Percentiles rank a stretch among this genome's conserved stretches.
These are phyloP conservation scores for Sphaerostilbella broomeana DNA, from an alignment of 2,329 filamentous ascomycete genomes.

Conservation along the genomic window DNA sequence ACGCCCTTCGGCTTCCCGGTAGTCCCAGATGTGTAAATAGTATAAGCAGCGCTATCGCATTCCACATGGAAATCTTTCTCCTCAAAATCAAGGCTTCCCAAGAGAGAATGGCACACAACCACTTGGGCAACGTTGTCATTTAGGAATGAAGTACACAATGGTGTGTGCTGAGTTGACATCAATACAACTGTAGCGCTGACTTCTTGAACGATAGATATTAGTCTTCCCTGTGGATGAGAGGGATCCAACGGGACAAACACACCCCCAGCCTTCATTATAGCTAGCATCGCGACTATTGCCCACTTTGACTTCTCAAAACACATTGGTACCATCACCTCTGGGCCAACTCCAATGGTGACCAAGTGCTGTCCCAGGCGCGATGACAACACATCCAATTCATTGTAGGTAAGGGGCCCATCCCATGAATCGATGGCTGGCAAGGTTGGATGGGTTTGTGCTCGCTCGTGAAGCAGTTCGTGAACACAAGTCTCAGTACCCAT, in stretches of 20 bases:
- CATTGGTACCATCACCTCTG: constrained; percentile 15
- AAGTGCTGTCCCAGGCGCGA: constrained; percentile 6
- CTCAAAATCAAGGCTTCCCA: neutral
- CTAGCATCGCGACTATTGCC: constrained; percentile 19
- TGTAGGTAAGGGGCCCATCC: constrained; percentile 5
- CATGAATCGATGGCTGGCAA: constrained; percentile 8
- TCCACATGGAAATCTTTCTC: neutral
- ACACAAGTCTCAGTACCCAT: neutral
- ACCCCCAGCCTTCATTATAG: constrained; percentile 22
- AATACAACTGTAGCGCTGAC: constrained; percentile 12
- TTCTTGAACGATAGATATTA: constrained; percentile 8
- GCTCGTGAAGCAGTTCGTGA: constrained; percentile 2
- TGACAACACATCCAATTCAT: neutral
- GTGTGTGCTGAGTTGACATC: neutral
- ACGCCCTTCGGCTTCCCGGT: constrained; percentile 7
- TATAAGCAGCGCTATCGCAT: neutral
- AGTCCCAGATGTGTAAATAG: constrained; percentile 5
- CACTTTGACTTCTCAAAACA: constrained; percentile 17
- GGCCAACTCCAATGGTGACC: constrained; percentile 18
- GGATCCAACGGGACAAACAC: constrained; percentile 23
- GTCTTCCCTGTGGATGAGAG: constrained; percentile 5
- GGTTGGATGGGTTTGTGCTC: neutral
- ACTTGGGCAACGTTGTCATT: neutral
- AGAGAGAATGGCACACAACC: neutral
- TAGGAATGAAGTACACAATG: constrained; percentile 1